Evolutionary conservation across 768 basidiomycete genomes (phyloP).

Genomic region (Lyophyllum atratum): DNA sequence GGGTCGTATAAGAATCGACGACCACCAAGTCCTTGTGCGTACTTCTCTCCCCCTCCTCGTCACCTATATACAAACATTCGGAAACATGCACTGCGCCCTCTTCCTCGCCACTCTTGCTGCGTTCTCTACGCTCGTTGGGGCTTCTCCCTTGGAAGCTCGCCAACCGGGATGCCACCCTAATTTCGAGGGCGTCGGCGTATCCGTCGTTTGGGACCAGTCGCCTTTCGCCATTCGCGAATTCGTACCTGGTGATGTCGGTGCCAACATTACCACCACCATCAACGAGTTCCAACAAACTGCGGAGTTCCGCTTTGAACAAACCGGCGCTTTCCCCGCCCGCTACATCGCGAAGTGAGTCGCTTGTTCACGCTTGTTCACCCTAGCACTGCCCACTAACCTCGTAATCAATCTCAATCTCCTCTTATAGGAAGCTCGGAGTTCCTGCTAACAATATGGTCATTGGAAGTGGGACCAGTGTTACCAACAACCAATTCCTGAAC

Average conservation of each 20-base stretch:
- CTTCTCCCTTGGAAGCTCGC: conserved; percentile 10
- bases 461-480: background rate
- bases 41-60: background rate
- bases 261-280: conserved; percentile 9
- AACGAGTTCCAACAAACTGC: conserved; percentile 1
- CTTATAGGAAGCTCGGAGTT: conserved; percentile 6
- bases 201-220: conserved; percentile 10
- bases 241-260: conserved; percentile 4
- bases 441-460: conserved; percentile 9
- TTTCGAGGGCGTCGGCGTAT: conserved; percentile 12
- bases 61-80: background rate
- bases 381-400: background rate
- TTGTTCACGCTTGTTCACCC: background rate
- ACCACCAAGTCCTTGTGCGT: background rate
- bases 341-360: conserved; percentile 12
- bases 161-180: conserved; percentile 10
- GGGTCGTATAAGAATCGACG: background rate
- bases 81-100: background rate
- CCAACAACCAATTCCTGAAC: conserved; percentile 2
- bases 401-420: background rate
- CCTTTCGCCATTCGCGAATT: conserved; percentile 10
- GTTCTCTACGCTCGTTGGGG: background rate
- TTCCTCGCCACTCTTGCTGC: background rate
- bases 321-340: background rate
- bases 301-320: conserved; percentile 10